Conservation (phyloP, 2,329 filamentous ascomycete genomes). For the Fusarium floridanum region DNA sequence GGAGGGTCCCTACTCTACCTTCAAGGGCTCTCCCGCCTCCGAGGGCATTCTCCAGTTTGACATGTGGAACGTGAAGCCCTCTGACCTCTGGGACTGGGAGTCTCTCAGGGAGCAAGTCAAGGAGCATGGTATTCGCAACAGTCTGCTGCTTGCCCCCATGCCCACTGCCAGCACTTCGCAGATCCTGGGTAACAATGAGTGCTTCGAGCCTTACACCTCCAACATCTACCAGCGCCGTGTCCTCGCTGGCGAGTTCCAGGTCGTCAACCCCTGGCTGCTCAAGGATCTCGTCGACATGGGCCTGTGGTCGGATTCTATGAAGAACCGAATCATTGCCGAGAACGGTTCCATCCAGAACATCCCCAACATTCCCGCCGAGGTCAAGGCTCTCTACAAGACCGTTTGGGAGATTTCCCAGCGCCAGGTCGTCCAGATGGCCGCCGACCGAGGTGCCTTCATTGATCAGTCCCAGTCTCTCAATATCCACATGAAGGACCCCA, state of each 20-base stretch:
- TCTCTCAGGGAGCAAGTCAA: slow-evolving; percentile 90
- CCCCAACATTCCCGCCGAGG: slow-evolving; percentile 93
- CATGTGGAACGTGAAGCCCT: slow-evolving; percentile 96
- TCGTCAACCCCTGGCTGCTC: slow-evolving; percentile 98
- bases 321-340: slow-evolving; percentile 99
- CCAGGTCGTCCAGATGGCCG: slow-evolving; percentile 96
- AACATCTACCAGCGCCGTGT: slow-evolving; percentile 99
- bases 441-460: slow-evolving; percentile 97
- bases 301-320: slow-evolving; percentile 99
- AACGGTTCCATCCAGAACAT: slow-evolving; percentile 97
- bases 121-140: slow-evolving; percentile 94
- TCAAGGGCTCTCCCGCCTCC: slow-evolving; percentile 92
- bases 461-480: slow-evolving; percentile 99
- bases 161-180: slow-evolving; percentile 97
- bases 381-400: slow-evolving; percentile 98
- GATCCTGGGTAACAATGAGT: slow-evolving; percentile 99
- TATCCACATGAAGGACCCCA: slow-evolving; percentile 99
- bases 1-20: slow-evolving; percentile 87
- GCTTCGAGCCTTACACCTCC: slow-evolving; percentile 99
- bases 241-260: slow-evolving; percentile 97
- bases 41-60: slow-evolving; percentile 98
- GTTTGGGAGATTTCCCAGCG: slow-evolving; percentile 99
- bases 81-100: slow-evolving; percentile 97
- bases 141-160: slow-evolving; percentile 95
- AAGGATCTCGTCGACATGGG: slow-evolving; percentile 99